Conservation (phyloP, 352 stramenopile species). For the Pythium utonaiense region DNA sequence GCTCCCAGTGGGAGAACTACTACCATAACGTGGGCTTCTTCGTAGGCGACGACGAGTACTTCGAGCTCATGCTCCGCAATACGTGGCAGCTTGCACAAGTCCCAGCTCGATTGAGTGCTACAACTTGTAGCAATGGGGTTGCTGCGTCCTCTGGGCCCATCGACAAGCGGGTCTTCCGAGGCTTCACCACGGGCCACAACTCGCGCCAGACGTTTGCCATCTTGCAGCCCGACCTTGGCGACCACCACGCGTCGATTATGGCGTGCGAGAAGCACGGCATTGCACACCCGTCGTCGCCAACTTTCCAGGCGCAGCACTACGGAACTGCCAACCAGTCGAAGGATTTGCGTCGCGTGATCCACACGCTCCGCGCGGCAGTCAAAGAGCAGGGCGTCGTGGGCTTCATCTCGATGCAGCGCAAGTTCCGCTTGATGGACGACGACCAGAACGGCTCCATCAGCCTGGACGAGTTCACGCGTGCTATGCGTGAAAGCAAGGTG, state of each 20-base stretch:
- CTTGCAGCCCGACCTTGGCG: slow-evolving; percentile 53
- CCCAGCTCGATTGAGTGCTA: background rate
- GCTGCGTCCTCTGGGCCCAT: background rate
- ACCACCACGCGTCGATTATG: slow-evolving; percentile 29
- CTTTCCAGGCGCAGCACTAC: slow-evolving; percentile 5
- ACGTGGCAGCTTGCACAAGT: slow-evolving; percentile 54
- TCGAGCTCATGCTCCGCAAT: slow-evolving; percentile 88
- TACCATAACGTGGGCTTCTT: slow-evolving; percentile 89
- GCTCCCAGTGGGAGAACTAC: slow-evolving; percentile 69
- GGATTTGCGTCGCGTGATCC: slow-evolving; percentile 54
- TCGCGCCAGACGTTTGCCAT: slow-evolving; percentile 58
- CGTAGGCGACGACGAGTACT: slow-evolving; percentile 87
- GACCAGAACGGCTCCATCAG: slow-evolving; percentile 64
- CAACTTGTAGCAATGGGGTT: background rate
- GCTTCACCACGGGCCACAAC: slow-evolving; percentile 36
- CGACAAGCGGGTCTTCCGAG: slow-evolving; percentile 25
- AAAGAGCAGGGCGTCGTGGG: slow-evolving; percentile 63
- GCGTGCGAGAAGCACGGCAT: slow-evolving; percentile 23
- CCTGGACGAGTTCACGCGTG: slow-evolving; percentile 73
- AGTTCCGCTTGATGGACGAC: slow-evolving; percentile 73
- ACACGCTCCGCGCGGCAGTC: slow-evolving; percentile 44
- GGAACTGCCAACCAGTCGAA: slow-evolving; percentile 44
- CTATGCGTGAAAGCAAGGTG: slow-evolving; percentile 58
- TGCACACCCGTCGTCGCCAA: slow-evolving; percentile 6
- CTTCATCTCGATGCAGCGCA: slow-evolving; percentile 73